Evolutionary conservation across 1,284 basidiomycete species (phyloP).

Genomic region (Ganoderma leucocontextum): DNA sequence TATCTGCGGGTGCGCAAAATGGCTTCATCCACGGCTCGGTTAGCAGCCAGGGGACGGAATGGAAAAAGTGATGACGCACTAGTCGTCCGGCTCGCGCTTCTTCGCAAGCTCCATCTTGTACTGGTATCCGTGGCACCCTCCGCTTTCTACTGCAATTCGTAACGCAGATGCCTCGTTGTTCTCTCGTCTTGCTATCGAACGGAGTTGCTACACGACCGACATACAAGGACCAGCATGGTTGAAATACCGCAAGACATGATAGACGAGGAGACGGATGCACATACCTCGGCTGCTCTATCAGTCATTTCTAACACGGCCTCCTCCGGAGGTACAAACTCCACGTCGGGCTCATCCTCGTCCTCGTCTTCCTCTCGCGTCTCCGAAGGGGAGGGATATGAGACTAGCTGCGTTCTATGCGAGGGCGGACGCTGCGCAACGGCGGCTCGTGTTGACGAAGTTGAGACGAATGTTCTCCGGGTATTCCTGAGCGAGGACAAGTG

Average conservation of each 20-base stretch:
- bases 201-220: slow-evolving; percentile 65
- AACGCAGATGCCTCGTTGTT: slow-evolving; percentile 70
- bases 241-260: neutral
- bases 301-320: slow-evolving; percentile 60
- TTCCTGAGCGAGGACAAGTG: neutral
- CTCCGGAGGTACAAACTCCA: slow-evolving; percentile 41
- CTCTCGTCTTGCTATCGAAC: slow-evolving; percentile 64
- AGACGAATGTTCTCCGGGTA: slow-evolving; percentile 31
- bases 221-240: neutral
- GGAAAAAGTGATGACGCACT: slow-evolving; percentile 58
- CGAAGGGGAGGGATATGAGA: slow-evolving; percentile 35
- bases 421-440: slow-evolving; percentile 36
- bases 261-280: neutral
- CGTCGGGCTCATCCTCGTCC: slow-evolving; percentile 38
- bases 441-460: slow-evolving; percentile 30
- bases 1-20: slow-evolving; percentile 73
- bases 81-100: slow-evolving; percentile 72
- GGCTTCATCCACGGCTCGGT: slow-evolving; percentile 47
- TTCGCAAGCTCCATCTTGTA: slow-evolving; percentile 87
- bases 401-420: slow-evolving; percentile 33
- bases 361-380: slow-evolving; percentile 33
- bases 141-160: slow-evolving; percentile 86
- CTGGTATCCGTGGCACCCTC: slow-evolving; percentile 96
- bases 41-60: slow-evolving; percentile 11
- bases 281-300: slow-evolving; percentile 76